Percentiles rank a stretch among this genome's conserved stretches.
These are phyloP conservation scores for Alliaria petiolata DNA, from an alignment of 345 rosid species.

Conservation along the genomic window DNA sequence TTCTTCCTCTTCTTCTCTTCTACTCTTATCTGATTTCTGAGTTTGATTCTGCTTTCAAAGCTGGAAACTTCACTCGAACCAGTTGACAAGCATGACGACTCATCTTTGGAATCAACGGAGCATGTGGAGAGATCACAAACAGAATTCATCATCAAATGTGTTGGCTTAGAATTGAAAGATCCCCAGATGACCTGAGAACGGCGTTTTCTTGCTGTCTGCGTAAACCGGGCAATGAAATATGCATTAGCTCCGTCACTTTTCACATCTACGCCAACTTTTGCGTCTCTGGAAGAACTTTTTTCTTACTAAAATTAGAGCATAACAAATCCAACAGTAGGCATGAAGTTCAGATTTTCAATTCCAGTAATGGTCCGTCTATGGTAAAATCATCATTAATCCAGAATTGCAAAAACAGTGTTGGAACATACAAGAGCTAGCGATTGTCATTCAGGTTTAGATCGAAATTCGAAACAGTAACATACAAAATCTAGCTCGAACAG, in stretches of 20 bases:
- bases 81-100: slow-evolving; percentile 50
- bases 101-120: slow-evolving; percentile 41
- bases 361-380: neutral
- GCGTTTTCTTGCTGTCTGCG: slow-evolving; percentile 52
- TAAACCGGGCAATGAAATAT: neutral
- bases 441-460: neutral
- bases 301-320: slow-evolving; percentile 4
- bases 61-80: slow-evolving; percentile 49
- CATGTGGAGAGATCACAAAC: slow-evolving; percentile 22
- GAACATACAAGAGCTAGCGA: neutral
- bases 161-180: slow-evolving; percentile 20
- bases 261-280: neutral
- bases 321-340: neutral
- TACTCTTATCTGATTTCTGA: slow-evolving; percentile 14
- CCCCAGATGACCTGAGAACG: slow-evolving; percentile 44
- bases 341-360: neutral
- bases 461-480: neutral
- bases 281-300: neutral
- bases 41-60: slow-evolving; percentile 22
- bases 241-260: neutral
- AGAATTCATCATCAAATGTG: slow-evolving; percentile 5
- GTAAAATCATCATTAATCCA: neutral
- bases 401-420: neutral
- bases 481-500: neutral
- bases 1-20: slow-evolving; percentile 23